These are phyloP conservation scores for Plectosphaerella cucumerina DNA, from an alignment of 2,329 filamentous ascomycete genomes.

Conservation along the genomic window DNA sequence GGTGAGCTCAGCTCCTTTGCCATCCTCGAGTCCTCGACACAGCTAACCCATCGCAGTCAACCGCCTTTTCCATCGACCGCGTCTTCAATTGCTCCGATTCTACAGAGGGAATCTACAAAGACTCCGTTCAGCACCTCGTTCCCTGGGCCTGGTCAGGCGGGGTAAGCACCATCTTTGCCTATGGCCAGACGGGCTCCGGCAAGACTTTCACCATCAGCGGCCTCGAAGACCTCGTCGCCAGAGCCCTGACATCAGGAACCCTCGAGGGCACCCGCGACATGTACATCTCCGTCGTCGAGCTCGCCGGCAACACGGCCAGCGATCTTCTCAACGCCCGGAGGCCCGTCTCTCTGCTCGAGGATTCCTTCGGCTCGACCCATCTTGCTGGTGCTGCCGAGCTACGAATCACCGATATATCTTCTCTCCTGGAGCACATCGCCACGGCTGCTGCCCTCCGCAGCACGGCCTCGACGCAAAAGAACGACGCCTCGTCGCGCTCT, in stretches of 20 bases:
- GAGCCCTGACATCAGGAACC: constrained; percentile 23
- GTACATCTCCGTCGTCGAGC: constrained; percentile 31
- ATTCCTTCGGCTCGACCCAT: constrained; percentile 38
- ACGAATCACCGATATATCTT: constrained; percentile 19
- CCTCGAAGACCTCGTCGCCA: constrained; percentile 34
- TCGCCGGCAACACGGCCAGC: constrained; percentile 31
- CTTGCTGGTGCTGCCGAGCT: constrained; percentile 38
- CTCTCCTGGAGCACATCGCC: constrained; percentile 28
- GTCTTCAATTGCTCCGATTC: constrained; percentile 27
- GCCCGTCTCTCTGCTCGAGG: constrained; percentile 39
- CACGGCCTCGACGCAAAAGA: constrained; percentile 39
- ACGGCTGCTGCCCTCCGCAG: constrained; percentile 32
- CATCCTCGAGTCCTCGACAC: no score
- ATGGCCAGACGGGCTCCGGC: constrained; percentile 45
- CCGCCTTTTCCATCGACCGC: constrained; percentile 27
- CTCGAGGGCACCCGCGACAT: constrained; percentile 23
- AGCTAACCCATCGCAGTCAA: constrained; percentile 20
- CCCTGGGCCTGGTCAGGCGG: constrained; percentile 42
- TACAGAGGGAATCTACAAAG: constrained; percentile 35
- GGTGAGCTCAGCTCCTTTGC: constrained; percentile 12
- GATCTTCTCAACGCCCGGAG: constrained; percentile 38
- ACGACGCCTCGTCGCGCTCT: constrained; percentile 42
- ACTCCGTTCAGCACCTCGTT: constrained; percentile 34
- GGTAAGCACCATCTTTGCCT: constrained; percentile 43
- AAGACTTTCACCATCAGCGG: constrained; percentile 41